Base-by-base conservation (phyloP, 2,329 filamentous ascomycete species). In the Epichloe glyceriae region DNA sequence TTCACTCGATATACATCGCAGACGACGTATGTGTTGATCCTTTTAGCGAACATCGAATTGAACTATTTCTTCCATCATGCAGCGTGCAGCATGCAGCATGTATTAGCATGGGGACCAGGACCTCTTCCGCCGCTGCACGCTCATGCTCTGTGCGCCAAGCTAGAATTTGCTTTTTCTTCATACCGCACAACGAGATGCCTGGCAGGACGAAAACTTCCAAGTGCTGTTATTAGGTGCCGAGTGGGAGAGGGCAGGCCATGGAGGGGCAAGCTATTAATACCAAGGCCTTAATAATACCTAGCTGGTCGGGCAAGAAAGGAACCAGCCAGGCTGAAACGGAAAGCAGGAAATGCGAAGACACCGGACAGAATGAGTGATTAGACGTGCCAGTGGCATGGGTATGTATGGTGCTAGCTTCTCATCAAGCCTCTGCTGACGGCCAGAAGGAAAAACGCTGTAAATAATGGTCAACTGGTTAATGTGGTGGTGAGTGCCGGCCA, bases 381-480 rank as follows among this genome's bases (percentile, higher is more conserved):
- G 35, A 38, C 14, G 12, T 38, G 35, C 35, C 35, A 14, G 14
- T 14, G n/a, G n/a, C 35, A n/a, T 7, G 35, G 35, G 14, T n/a
- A 15, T 12, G 35, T 7, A 14, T n/a, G 14, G 35, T 38, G 35
- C 35, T 7, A n/a, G 35, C 35, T 38, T 38, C 35, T 30, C 26
- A n/a, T 38, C 35, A 14, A 14, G 35, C 35, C 35, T n/a, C 35
- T 38, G 35, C 6, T 34, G 44, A 34, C 20, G 20, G 20, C 20
- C 20, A 52, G 22, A 49, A 43, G 38, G 47, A 53, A 43, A 37
- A 51, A 44, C 22, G 22, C 22, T 22, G 22, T 3, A n/a, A n/a
- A n/a, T n/a, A 26, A 26, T 26, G 26, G 26, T 26, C 26, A 26
- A 26, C 26, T 26, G 26, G 26, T 26, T 26, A 30, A 30, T 1